These are phyloP conservation scores for Fusarium newnesense DNA, from an alignment of 2,329 filamentous ascomycete genomes.

Conservation along the genomic window DNA sequence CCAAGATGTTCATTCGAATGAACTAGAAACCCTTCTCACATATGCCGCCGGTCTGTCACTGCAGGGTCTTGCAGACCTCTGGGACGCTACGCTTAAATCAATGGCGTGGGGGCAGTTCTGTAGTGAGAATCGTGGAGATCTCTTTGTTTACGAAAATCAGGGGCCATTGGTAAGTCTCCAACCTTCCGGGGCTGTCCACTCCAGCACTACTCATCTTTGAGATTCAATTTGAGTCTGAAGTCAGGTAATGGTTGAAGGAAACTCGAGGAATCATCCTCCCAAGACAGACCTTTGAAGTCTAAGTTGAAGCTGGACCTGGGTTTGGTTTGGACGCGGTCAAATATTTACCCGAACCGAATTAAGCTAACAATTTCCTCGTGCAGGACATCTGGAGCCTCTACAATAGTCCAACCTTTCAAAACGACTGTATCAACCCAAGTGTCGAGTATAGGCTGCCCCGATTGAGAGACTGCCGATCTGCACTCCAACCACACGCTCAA, in stretches of 20 bases:
- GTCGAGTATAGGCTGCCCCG: not conserved
- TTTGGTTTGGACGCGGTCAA: slow-evolving; percentile 1
- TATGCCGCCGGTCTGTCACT: not conserved
- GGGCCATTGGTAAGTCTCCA: not conserved
- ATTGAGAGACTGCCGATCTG: not conserved
- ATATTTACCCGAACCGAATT: slow-evolving; percentile 19
- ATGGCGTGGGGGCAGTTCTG: not conserved
- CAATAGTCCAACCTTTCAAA: not conserved
- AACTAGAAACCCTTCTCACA: not conserved
- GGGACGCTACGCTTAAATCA: not conserved
- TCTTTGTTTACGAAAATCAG: slow-evolving; percentile 16
- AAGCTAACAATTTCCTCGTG: slow-evolving; percentile 37
- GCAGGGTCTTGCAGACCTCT: not conserved
- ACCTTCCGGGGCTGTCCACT: not conserved
- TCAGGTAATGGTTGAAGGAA: not conserved
- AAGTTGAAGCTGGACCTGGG: not conserved
- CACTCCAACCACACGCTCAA: not conserved
- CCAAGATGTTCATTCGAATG: not conserved
- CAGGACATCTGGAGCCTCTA: slow-evolving; percentile 27
- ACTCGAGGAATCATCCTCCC: not conserved
- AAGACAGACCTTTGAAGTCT: not conserved
- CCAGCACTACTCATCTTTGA: not conserved
- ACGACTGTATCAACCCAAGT: slow-evolving; percentile 9
- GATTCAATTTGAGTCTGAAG: not conserved
- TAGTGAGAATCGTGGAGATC: not conserved